Base-by-base conservation (phyloP, 176 grass and related monocot genomes). In the Carex pumila region DNA sequence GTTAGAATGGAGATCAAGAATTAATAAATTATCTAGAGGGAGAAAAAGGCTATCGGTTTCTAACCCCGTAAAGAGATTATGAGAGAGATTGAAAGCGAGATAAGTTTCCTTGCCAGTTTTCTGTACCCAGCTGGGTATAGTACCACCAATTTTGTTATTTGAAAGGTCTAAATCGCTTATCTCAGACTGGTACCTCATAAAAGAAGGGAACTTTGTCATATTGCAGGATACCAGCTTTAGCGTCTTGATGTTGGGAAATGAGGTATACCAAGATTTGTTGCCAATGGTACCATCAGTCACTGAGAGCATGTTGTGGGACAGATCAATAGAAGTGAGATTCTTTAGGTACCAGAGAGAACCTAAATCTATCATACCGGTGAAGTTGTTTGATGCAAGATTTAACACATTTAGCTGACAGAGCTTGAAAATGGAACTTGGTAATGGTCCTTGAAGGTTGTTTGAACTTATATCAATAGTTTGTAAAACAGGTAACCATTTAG, bases 111-210 rank as follows among this genome's bases (percentile, higher is more conserved):
- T 85, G n/a, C 62, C 52, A 62, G 83, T 89, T 12, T n/a, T 17
- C 85, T 85, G 89, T 56, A 74, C 59, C 94, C 89, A 97, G 1
- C 39, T 36, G 69, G 91, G 94, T 88, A 93, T 41, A 4, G 3
- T 39, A 19, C 85, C 89, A 1, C 25, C 18, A 50, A 93, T 93
- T 10, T 84, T 81, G 61, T 97, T 97, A 32, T 66, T n/a, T 22
- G 94, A 97, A n/a, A 97, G 91, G 86, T 97, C 91, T 58, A 97
- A 70, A 53, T 5, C 22, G 13, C 1, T 7, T 39, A 91, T 84
- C 15, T 32, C 0, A 69, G 32, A 0, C 11, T 88, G 89, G 22
- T 84, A 15, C 50, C 32, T 87, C 6, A 96, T 56, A 17, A 77
- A 32, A 71, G 17, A 54, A 65, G 94, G 91, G 56, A 96, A 50